Evolutionary conservation across 2,329 filamentous ascomycete species (phyloP).

Genomic region (Penicillium sp.): DNA sequence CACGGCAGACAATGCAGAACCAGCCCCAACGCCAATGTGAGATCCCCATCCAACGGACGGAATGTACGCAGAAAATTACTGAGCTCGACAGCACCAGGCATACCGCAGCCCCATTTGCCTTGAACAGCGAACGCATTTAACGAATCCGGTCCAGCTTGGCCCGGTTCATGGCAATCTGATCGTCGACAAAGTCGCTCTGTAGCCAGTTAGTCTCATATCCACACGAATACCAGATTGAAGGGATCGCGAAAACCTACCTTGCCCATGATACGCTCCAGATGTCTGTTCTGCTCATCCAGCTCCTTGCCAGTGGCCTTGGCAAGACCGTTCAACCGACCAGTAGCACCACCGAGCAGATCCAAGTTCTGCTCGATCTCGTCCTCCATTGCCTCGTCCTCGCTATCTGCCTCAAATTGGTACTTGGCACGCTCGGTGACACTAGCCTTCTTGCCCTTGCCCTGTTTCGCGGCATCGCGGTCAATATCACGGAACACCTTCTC

Average conservation of each 20-base stretch:
- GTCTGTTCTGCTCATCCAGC: constrained; percentile 72
- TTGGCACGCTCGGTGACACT: constrained; percentile 65
- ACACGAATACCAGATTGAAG: background rate
- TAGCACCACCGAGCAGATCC: constrained; percentile 60
- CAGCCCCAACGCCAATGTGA: constrained; percentile 8
- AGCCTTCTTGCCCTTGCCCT: constrained; percentile 51
- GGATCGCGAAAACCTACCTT: constrained; percentile 61
- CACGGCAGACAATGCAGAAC: constrained; percentile 7
- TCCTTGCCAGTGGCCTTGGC: constrained; percentile 73
- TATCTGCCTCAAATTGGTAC: constrained; percentile 77
- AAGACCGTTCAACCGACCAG: constrained; percentile 69
- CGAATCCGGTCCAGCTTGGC: constrained; percentile 63
- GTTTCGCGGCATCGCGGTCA: constrained; percentile 53
- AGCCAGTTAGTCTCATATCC: constrained; percentile 24
- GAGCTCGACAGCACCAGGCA: constrained; percentile 34
- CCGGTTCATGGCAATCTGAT: constrained; percentile 76
- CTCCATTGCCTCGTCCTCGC: constrained; percentile 67
- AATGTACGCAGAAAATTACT: constrained; percentile 14
- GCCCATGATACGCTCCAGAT: constrained; percentile 71
- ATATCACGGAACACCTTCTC: constrained; percentile 67
- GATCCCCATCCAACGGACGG: background rate
- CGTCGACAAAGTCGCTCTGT: constrained; percentile 79
- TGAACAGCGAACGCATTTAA: constrained; percentile 21
- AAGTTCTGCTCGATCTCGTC: constrained; percentile 69
- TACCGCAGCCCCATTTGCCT: constrained; percentile 20